A percentile compares a stretch with the other conserved stretches of the same genome.
phyloP scores from a whole-genome alignment of 768 basidiomycete species.

The Multifurca ochricompacta region DNA sequence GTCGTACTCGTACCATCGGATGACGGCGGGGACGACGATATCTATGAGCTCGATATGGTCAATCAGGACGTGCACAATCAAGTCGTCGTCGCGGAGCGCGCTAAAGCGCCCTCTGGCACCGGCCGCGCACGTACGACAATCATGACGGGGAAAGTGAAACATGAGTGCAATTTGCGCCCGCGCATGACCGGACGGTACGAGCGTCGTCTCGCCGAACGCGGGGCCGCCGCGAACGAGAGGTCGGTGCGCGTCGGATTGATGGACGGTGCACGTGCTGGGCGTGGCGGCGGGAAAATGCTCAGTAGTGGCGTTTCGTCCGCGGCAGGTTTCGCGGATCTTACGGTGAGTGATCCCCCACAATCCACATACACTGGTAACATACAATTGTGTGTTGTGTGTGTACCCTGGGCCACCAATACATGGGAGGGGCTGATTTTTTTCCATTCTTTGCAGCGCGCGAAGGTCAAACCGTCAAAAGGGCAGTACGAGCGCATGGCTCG shows the following conservation, averaged over 20 bases:
- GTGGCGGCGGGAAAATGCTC: constrained; percentile 69
- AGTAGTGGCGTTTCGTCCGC: constrained; percentile 65
- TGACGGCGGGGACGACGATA: constrained; percentile 42
- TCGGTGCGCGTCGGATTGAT: constrained; percentile 62
- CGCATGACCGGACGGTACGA: constrained; percentile 60
- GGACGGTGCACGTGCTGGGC: constrained; percentile 63
- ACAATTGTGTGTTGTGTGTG: too few relatives aligned
- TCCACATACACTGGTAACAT: too few relatives aligned
- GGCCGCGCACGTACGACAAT: constrained; percentile 66
- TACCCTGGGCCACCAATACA: too few relatives aligned
- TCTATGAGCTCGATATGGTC: constrained; percentile 86
- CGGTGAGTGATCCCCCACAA: too few relatives aligned
- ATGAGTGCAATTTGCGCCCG: constrained; percentile 70
- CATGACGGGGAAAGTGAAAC: constrained; percentile 71
- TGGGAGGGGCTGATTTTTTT: not conserved
- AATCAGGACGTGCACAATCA: constrained; percentile 81
- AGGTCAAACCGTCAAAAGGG: constrained; percentile 59
- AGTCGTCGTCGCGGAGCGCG: constrained; percentile 75
- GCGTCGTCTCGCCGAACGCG: constrained; percentile 63
- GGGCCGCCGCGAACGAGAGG: constrained; percentile 58
- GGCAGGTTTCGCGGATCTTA: constrained; percentile 53
- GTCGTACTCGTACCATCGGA: constrained; percentile 60
- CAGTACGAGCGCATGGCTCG: constrained; percentile 86
- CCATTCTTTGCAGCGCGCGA: constrained; percentile 43
- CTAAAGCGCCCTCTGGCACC: constrained; percentile 49